Evolutionary conservation across 2,329 filamentous ascomycete species (phyloP).

Genomic region (Colletotrichum trifolii): DNA sequence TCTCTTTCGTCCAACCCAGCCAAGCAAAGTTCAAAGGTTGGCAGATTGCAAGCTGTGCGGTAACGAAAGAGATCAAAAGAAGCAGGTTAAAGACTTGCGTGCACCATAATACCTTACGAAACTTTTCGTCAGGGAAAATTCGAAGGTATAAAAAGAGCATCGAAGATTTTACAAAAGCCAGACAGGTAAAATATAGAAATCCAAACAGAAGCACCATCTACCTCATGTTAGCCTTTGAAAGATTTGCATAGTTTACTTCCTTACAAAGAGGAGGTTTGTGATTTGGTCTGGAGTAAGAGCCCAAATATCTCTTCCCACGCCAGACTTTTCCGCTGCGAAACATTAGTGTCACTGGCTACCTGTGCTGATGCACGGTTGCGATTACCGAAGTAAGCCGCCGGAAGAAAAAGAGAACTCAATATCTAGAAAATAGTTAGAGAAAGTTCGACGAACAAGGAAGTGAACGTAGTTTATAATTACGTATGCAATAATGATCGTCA

Average conservation of each 20-base stretch:
- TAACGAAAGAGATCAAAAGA: conserved; percentile 41
- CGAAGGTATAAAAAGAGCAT: conserved; percentile 51
- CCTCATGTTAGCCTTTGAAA: background rate
- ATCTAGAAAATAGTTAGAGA: background rate
- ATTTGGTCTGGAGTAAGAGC: conserved; percentile 43
- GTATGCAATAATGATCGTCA: conserved; percentile 24
- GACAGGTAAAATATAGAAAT: conserved; percentile 46
- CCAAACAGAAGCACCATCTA: conserved; percentile 48
- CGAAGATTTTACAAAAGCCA: conserved; percentile 49
- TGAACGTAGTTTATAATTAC: conserved; percentile 6
- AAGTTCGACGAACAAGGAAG: background rate
- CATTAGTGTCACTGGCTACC: background rate
- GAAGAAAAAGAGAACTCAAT: conserved; percentile 1
- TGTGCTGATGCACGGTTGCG: too few species aligned
- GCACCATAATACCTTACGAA: conserved; percentile 41
- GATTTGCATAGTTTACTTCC: background rate
- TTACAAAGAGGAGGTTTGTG: conserved; percentile 16
- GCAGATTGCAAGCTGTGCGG: conserved; percentile 52
- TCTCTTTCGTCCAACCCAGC: conserved; percentile 47
- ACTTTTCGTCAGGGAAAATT: conserved; percentile 45
- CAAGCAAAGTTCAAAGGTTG: conserved; percentile 56
- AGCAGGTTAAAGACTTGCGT: conserved; percentile 31
- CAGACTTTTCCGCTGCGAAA: conserved; percentile 1
- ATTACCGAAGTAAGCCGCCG: conserved; percentile 10
- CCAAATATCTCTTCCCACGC: conserved; percentile 40